Evolutionary conservation across 2,329 filamentous ascomycete species (phyloP), one percentile per base, ranked within the genome.

Genomic region (Coniochaeta sp.): DNA sequence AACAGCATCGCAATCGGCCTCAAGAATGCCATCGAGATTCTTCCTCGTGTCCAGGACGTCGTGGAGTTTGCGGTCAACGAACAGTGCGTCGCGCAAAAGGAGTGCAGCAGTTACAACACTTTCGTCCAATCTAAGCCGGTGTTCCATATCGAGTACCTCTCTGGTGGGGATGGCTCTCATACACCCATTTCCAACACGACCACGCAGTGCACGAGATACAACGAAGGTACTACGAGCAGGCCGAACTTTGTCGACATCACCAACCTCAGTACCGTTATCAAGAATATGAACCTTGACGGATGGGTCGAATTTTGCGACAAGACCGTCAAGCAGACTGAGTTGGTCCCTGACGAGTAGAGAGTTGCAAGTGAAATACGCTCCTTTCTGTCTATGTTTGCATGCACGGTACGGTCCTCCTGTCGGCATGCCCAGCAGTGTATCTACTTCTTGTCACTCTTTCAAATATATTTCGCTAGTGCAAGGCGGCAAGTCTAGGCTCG

Each of bases 91-190:
- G 66, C 86, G 68, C 83, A 83, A 65, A 62, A 73, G 5, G 86
- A 90, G 55, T 66, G 64, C 68, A 73, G 74, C 38, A 78, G 72
- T 1, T 89, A 85, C 69, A 71, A 74, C 1, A 71, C 79, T 3
- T 89, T 89, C 67, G 79, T 87, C 60, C 66, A 78, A 11, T 80
- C 79, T 6, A 89, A 90, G 71, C 87, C 88, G 1, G 87, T 90
- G 34, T 89, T 90, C 69, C 83, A 89, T 68, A 88, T 90, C 63
- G 88, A 90, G 73, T 90, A 90, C 67, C 85, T 85, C 0, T 24
- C 44, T 3, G 60, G 62, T 6, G 64, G 61, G 9, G 54, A 57
- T 12, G 9, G 38, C 31, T 38, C 54, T 5, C 31, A 57, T n/a
- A 57, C 54, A 11, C 54, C 54, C 12, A 34, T 57, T 17, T 3